Base-by-base conservation (phyloP, 495 filamentous ascomycete species). In the Neurospora cerealis region DNA sequence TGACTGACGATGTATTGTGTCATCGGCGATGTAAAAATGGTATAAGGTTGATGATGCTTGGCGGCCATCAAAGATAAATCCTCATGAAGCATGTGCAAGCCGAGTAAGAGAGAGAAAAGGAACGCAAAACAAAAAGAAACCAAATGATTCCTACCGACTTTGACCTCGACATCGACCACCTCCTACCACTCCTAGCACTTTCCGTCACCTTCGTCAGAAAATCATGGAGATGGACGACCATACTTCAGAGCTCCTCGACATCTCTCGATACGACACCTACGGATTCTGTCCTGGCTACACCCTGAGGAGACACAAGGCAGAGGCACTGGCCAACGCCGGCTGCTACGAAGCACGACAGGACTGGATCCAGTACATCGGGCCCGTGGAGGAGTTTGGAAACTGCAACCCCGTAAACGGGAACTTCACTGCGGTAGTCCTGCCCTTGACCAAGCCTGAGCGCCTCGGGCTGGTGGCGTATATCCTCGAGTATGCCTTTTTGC, bases 311-410 rank as follows among this genome's bases (percentile, higher is more conserved):
- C 41, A 70, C 72, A 70, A 60, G 37, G 39, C 44, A 44, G 17
- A 62, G 4, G 66, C 69, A 3, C 70, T 74, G 0, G 70, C 41
- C 34, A 66, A 76, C 62, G 60, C 70, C 36, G 75, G 70, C 41
- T 38, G 37, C 37, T 42, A 74, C 44, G 69, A 70, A 21, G 75
- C 72, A 15, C 75, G 72, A 15, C 60, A 40, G n/a, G 72, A 76
- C 70, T 76, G 72, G 75, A 39, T 32, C 46, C 5, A 72, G 71
- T 38, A 62, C 8, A 10, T 32, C 66, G 44, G 71, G 66, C 19
- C 74, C 42, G 15, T 62, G 5, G n/a, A 70, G 44, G 60, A 73
- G 21, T 54, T 72, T 13, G 28, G 44, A 19, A 46, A 46, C 44
- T 46, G n/a, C 19, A 46, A 46, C 8, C 44, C 44, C 44, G n/a